These are phyloP conservation scores for Ustilago tritici DNA, from an alignment of 1,284 basidiomycete genomes.

Conservation along the genomic window DNA sequence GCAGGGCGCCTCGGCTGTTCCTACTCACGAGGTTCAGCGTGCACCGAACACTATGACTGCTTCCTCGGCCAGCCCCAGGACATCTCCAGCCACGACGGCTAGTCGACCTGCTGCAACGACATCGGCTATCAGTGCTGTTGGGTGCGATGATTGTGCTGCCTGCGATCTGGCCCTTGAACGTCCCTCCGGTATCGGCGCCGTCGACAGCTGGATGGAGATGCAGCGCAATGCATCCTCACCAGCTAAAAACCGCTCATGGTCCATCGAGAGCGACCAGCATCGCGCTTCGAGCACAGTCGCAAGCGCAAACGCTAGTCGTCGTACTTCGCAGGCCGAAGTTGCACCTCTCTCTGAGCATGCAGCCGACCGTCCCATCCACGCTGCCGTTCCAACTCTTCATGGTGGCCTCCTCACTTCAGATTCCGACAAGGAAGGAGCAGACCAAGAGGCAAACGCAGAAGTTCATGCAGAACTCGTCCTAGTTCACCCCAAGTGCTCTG, in stretches of 20 bases:
- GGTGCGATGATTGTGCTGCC: conserved; percentile 55
- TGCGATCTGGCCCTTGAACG: conserved; percentile 56
- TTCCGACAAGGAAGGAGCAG: neutral
- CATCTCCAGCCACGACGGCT: conserved; percentile 12
- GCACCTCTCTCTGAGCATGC: neutral
- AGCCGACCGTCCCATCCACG: neutral
- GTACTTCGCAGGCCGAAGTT: conserved; percentile 12
- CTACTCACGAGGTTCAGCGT: neutral
- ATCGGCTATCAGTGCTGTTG: conserved; percentile 1
- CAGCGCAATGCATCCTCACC: conserved; percentile 8
- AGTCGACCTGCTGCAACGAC: neutral
- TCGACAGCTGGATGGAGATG: conserved; percentile 54
- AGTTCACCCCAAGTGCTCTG: conserved; percentile 37
- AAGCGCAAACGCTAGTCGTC: conserved; percentile 10
- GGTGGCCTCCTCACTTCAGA: conserved; percentile 34
- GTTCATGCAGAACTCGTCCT: conserved; percentile 43
- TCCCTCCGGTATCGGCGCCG: conserved; percentile 51
- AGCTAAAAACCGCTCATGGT: conserved; percentile 8
- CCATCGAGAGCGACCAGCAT: conserved; percentile 7
- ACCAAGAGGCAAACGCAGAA: neutral
- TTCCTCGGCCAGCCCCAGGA: conserved; percentile 32
- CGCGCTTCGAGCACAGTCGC: neutral
- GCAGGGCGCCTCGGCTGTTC: conserved; percentile 1
- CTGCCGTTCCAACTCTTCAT: conserved; percentile 26
- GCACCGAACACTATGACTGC: conserved; percentile 18